phyloP scores from a whole-genome alignment of 75 land plant species.

The Cunninghamia lanceolata region DNA sequence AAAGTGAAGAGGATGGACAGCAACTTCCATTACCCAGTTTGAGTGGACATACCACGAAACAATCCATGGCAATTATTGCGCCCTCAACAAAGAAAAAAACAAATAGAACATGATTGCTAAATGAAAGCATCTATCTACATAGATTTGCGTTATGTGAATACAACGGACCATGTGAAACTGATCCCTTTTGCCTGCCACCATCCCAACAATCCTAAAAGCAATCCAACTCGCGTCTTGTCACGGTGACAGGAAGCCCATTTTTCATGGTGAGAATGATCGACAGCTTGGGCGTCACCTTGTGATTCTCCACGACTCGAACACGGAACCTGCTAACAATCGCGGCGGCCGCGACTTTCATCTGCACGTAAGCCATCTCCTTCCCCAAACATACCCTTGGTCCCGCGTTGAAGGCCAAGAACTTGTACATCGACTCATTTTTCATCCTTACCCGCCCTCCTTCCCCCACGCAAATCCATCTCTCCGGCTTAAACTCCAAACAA shows the following conservation, averaged over 20 bases:
- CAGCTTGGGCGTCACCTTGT: constrained; percentile 29
- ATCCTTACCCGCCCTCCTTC: neutral
- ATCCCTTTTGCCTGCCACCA: too few species aligned
- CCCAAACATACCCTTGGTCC: constrained; percentile 47
- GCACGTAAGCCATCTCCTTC: constrained; percentile 38
- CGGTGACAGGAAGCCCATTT: constrained; percentile 25
- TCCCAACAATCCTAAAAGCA: neutral
- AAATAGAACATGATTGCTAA: too few species aligned
- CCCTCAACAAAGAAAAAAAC: too few species aligned
- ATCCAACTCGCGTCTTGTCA: neutral
- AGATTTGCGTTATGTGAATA: too few species aligned
- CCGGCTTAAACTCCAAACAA: constrained; percentile 7
- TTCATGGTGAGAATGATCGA: constrained; percentile 41
- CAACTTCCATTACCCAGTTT: too few species aligned
- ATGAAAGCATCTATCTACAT: too few species aligned
- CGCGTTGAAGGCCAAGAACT: constrained; percentile 32
- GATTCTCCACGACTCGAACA: constrained; percentile 23
- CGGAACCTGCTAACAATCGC: constrained; percentile 17
- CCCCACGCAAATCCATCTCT: constrained; percentile 15
- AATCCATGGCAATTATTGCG: too few species aligned
- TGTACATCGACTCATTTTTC: constrained; percentile 12
- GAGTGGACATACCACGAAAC: too few species aligned
- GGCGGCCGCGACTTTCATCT: constrained; percentile 29
- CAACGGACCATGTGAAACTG: too few species aligned
- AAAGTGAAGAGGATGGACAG: too few species aligned